Evolutionary conservation across 2,329 filamentous ascomycete genomes (phyloP).

Genomic region (Hypoxylon sp.): DNA sequence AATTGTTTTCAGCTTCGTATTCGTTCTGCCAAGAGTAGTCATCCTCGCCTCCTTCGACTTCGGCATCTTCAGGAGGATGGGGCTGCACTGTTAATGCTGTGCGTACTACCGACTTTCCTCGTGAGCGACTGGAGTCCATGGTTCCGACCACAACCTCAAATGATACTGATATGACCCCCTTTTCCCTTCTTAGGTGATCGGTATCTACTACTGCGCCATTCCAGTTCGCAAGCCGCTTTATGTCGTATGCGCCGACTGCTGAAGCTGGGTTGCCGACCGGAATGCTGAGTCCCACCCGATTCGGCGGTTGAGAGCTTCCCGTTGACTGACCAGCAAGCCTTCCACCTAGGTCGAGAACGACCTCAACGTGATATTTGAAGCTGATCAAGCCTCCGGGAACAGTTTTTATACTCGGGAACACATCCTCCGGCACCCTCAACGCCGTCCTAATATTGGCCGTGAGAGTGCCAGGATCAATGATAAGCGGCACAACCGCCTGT

Average conservation of each 20-base stretch:
- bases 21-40: slow-evolving; percentile 46
- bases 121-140: slow-evolving; percentile 66
- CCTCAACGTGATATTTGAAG: slow-evolving; percentile 93
- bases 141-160: slow-evolving; percentile 92
- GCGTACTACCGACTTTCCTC: slow-evolving; percentile 40
- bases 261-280: slow-evolving; percentile 42
- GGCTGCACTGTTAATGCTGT: slow-evolving; percentile 37
- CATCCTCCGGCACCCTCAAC: slow-evolving; percentile 86
- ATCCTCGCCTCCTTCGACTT: slow-evolving; percentile 33
- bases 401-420: slow-evolving; percentile 88
- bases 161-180: slow-evolving; percentile 85
- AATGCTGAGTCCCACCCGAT: slow-evolving; percentile 52
- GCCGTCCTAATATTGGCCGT: slow-evolving; percentile 82
- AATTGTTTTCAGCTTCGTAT: slow-evolving; percentile 41
- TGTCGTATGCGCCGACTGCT: slow-evolving; percentile 46
- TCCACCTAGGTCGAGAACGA: slow-evolving; percentile 90
- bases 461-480: slow-evolving; percentile 82
- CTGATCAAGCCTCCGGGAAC: slow-evolving; percentile 94
- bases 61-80: slow-evolving; percentile 27
- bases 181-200: slow-evolving; percentile 83
- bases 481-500: slow-evolving; percentile 86
- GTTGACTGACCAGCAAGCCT: slow-evolving; percentile 71
- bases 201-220: slow-evolving; percentile 84
- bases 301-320: slow-evolving; percentile 50
- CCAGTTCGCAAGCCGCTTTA: slow-evolving; percentile 60